Evolutionary conservation across 768 basidiomycete species (phyloP).

Genomic region (Tremella mesenterica): DNA sequence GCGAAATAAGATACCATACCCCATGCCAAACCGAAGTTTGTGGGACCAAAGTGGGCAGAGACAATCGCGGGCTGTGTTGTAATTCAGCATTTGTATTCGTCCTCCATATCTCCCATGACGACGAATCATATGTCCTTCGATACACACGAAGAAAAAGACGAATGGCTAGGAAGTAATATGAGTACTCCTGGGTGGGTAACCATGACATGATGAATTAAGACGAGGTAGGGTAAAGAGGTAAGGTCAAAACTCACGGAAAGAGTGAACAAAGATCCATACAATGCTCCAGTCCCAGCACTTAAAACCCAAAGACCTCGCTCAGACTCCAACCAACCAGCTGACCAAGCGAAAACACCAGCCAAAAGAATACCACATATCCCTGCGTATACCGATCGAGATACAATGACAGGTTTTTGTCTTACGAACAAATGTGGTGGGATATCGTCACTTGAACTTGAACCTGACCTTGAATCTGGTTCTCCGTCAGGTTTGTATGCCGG

Average conservation of each 20-base stretch:
- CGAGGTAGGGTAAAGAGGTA: not conserved
- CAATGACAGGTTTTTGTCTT: slow-evolving; percentile 10
- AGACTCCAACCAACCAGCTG: slow-evolving; percentile 19
- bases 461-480: too few species aligned
- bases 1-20: slow-evolving; percentile 44
- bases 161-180: too few species aligned
- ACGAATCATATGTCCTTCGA: too few species aligned
- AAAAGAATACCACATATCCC: slow-evolving; percentile 26
- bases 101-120: not conserved
- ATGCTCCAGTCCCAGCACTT: slow-evolving; percentile 35
- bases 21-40: slow-evolving; percentile 44
- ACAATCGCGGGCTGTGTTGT: slow-evolving; percentile 38
- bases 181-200: too few species aligned
- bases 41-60: slow-evolving; percentile 41
- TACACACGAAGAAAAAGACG: too few species aligned
- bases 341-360: slow-evolving; percentile 31
- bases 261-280: slow-evolving; percentile 43
- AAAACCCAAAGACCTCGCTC: slow-evolving; percentile 37
- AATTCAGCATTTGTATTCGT: slow-evolving; percentile 7
- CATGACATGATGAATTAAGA: too few species aligned
- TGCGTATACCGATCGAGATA: slow-evolving; percentile 33
- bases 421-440: slow-evolving; percentile 27
- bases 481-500: slow-evolving; percentile 5
- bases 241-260: slow-evolving; percentile 28
- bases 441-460: slow-evolving; percentile 5